These are phyloP conservation scores for Microcyclospora tardicrescens DNA, from an alignment of 2,329 filamentous ascomycete species.

Conservation along the genomic window DNA sequence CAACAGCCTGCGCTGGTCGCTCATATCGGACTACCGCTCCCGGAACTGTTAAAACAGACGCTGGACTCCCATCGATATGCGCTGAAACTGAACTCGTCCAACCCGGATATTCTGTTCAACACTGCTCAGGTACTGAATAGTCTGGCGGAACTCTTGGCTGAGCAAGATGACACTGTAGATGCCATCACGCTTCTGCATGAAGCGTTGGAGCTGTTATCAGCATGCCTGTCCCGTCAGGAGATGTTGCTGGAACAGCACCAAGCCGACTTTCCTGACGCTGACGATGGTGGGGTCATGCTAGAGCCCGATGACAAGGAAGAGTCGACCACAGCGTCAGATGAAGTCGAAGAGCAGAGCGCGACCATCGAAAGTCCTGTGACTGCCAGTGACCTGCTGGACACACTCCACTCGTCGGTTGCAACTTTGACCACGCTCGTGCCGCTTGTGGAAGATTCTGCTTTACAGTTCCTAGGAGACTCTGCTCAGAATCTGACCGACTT, in stretches of 20 bases:
- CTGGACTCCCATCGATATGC: conserved; percentile 53
- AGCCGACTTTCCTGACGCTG: conserved; percentile 16
- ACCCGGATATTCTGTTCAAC: conserved; percentile 59
- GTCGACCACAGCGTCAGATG: conserved; percentile 4
- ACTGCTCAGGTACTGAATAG: conserved; percentile 56
- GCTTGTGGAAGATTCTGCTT: conserved; percentile 36
- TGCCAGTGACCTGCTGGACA: conserved; percentile 52
- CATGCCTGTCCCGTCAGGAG: conserved; percentile 33
- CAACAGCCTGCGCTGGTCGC: conserved; percentile 51
- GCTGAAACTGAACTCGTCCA: conserved; percentile 45
- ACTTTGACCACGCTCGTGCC: conserved; percentile 35
- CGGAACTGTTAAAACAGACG: conserved; percentile 46
- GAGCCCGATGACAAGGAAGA: conserved; percentile 7
- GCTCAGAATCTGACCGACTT: conserved; percentile 43
- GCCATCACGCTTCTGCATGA: conserved; percentile 45
- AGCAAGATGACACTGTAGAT: conserved; percentile 36
- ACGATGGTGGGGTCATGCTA: conserved; percentile 14
- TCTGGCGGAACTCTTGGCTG: conserved; percentile 47
- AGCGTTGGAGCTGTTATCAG: conserved; percentile 46
- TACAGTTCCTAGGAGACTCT: conserved; percentile 42
- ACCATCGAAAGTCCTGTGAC: conserved; percentile 55
- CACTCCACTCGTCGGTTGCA: conserved; percentile 48
- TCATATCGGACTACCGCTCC: conserved; percentile 41
- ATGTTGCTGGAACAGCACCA: conserved; percentile 31
- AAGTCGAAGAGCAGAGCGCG: conserved; percentile 46